Base-by-base conservation (phyloP, 192 early-diverging fungal species). In the Coemansia sp. region DNA sequence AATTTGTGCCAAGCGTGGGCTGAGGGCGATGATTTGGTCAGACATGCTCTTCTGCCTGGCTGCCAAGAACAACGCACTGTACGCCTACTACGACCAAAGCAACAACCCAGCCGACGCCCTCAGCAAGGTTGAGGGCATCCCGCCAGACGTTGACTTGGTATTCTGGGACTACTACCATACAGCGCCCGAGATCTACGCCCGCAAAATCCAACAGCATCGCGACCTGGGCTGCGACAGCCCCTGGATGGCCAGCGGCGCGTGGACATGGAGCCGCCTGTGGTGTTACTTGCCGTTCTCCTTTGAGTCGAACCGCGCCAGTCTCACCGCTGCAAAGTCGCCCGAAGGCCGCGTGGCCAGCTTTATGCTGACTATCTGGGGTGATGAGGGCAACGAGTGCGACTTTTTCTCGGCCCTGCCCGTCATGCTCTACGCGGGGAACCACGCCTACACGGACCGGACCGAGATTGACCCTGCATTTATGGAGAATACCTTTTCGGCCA, bases 91-190 rank as follows among this genome's bases (percentile, higher is more conserved):
- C 74, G 93, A 95, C 67, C 85, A 87, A 27, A 73, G 73, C 46
- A 89, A 86, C 66, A 87, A 85, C 60, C 78, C 83, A 8, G 80
- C 86, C 24, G 89, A 92, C 27, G 79, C 90, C 53, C 73, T 83
- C 3, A 83, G 78, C 43, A 85, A 77, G 34, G 67, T 73, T 31
- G 62, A 65, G 24, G 78, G 82, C 33, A 79, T 95, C 47, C 93
- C 93, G 50, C 64, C 73, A 3, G 87, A 88, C 62, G 73, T 91
- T 13, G 88, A 92, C 33, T 81, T 94, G 38, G 88, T 95, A 20
- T 95, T 91, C 60, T 95, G 94, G 94, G 93, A 95, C 72, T 95
- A 95, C 69, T 95, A 94, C 71, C 93, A 94, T 72, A 91, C 89
- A 31, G 62, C 63, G 52, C 75, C 89, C 40, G 89, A 93, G 64